phyloP scores from a whole-genome alignment of 352 stramenopile genomes.

The Phytophthora rubi region DNA sequence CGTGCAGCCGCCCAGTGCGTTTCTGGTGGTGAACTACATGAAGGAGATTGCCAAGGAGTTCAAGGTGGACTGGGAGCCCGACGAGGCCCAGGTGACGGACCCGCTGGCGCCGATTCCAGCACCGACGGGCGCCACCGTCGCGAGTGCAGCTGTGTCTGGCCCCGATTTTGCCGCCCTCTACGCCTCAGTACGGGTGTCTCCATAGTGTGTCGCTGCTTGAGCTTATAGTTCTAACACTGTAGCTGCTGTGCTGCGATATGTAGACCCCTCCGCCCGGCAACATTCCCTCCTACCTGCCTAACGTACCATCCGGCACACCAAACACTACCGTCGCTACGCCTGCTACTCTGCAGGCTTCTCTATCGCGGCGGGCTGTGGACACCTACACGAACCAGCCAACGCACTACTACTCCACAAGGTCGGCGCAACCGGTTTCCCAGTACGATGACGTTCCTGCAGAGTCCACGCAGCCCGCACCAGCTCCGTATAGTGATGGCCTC shows the following conservation, averaged over 20 bases:
- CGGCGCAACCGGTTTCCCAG: conserved; percentile 18
- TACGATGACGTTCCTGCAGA: conserved; percentile 23
- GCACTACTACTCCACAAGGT: conserved; percentile 41
- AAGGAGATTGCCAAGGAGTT: conserved; percentile 96
- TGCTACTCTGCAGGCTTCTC: conserved; percentile 22
- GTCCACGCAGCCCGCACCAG: conserved; percentile 13
- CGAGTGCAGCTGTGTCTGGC: conserved; percentile 80
- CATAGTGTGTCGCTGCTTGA: background rate
- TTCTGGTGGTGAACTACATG: conserved; percentile 96
- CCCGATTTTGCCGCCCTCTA: conserved; percentile 83
- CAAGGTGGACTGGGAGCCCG: conserved; percentile 94
- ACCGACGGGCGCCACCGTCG: conserved; percentile 87
- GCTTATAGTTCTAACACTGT: background rate
- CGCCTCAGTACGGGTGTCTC: conserved; percentile 49
- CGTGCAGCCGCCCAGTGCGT: conserved; percentile 93
- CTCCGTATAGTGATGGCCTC: conserved; percentile 16
- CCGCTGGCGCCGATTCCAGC: conserved; percentile 89
- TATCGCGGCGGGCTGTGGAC: conserved; percentile 45
- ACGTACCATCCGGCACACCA: conserved; percentile 39
- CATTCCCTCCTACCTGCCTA: conserved; percentile 54
- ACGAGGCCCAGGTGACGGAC: conserved; percentile 77
- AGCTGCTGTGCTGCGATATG: conserved; percentile 4
- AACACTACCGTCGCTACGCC: conserved; percentile 24
- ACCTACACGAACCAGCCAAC: conserved; percentile 49
- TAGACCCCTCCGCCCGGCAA: conserved; percentile 56